Evolutionary conservation across 495 filamentous ascomycete genomes (phyloP), one percentile per base, ranked within the genome.

Genomic region (Aspergillus diversus): DNA sequence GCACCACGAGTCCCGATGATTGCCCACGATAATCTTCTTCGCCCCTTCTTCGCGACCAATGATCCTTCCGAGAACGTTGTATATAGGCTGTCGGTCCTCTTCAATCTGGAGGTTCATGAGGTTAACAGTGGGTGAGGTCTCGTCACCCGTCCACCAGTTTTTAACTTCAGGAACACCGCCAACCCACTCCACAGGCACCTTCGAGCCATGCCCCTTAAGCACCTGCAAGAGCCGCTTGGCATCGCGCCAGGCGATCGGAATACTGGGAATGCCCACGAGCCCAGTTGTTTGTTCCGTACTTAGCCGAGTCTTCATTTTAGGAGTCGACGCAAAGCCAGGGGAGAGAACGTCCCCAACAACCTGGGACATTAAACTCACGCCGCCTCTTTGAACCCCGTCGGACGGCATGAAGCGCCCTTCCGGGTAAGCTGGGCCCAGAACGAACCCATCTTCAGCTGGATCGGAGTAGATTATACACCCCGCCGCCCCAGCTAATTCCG

Each of bases 381-480:
- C 80, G 33, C 91, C 94, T 60, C 93, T 79, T 67, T 93, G 92
- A 1, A 97, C 91, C 15, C 87, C 89, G 71, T 92, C 90, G 12
- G 81, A 82, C 0, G 93, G 91, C 83, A 93, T 89, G 69, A 77
- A 92, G 12, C 87, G 85, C 33, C 91, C 92, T n/a, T 87, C 77
- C 0, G 92, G 91, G 59, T 85, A 93, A 1, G 81, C 78, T 5
- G 87, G 80, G 3, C 90, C 91, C 54, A 83, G 83, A 43, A 84
- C 65, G 67, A 91, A 93, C 8, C 91, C 91, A 68, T 96, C 89
- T 51, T 96, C 88, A 0, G 83, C 79, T 0, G 92, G 94, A 73
- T 97, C 94, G 39, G 88, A 94, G 77, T 96, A 99, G 63, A 97
- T 92, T 39, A 99, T 86, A 67, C 91, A 95, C 4, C 94, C 95